Percentiles rank a stretch among this genome's conserved stretches.
Conservation (phyloP, 2,329 filamentous ascomycete genomes). For the Aspergillus neoniger region DNA sequence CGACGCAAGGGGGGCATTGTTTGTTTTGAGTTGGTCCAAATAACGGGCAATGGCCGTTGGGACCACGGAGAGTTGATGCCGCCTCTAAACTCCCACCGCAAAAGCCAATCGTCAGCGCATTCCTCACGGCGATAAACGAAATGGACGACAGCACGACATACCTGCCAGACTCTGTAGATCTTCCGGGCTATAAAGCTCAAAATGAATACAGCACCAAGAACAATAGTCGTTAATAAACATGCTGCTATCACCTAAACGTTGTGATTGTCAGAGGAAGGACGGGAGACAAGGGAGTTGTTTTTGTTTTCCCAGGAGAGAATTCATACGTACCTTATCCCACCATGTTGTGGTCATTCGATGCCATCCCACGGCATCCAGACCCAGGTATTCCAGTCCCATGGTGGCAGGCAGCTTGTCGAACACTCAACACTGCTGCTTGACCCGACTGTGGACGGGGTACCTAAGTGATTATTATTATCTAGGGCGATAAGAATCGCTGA, state of each 20-base stretch:
- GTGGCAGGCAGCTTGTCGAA: conserved; percentile 3
- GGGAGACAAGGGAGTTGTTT: background rate
- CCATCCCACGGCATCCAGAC: conserved; percentile 22
- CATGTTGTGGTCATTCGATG: conserved; percentile 21
- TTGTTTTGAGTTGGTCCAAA: conserved; percentile 14
- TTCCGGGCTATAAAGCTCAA: conserved; percentile 15
- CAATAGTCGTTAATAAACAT: conserved; percentile 17
- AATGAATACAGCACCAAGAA: conserved; percentile 15
- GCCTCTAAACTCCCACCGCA: conserved; percentile 4
- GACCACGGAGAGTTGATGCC: conserved; percentile 17
- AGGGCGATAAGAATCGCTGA: background rate
- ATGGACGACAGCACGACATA: background rate
- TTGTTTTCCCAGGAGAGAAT: background rate
- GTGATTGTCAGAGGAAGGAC: background rate
- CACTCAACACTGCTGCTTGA: background rate
- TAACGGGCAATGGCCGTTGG: conserved; percentile 13
- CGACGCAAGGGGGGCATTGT: conserved; percentile 7
- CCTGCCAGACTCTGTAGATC: conserved; percentile 13
- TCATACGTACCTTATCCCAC: conserved; percentile 16
- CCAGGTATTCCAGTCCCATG: conserved; percentile 21
- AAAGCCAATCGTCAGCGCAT: background rate
- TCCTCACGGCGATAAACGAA: background rate
- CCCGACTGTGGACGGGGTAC: background rate
- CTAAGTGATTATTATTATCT: background rate
- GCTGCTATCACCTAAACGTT: conserved; percentile 14